Conservation (phyloP, 2,329 filamentous ascomycete genomes). For the Zelopaecilomyces penicillatus region DNA sequence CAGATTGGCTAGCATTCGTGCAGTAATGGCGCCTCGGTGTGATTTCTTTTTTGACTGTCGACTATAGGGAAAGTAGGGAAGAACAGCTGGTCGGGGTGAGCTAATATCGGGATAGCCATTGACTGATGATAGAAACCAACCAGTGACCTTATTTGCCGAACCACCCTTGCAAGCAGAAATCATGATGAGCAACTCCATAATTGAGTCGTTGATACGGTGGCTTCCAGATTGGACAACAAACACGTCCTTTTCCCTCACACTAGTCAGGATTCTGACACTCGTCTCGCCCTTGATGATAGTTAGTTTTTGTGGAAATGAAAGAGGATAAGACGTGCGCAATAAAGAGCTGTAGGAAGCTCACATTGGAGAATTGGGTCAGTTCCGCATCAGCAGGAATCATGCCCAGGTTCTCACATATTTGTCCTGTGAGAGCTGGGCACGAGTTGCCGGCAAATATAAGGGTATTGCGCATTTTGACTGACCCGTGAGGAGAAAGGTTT, state of each 20-base stretch:
- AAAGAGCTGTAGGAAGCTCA: constrained; percentile 32
- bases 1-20: constrained; percentile 92
- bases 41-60: constrained; percentile 99
- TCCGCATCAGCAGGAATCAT: constrained; percentile 57
- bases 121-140: constrained; percentile 56
- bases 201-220: constrained; percentile 91
- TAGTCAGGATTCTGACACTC: constrained; percentile 59
- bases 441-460: constrained; percentile 61
- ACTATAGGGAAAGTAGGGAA: constrained; percentile 98
- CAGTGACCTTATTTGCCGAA: constrained; percentile 92
- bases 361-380: constrained; percentile 63
- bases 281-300: constrained; percentile 51
- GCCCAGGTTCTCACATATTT: constrained; percentile 61
- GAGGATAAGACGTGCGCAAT: background rate
- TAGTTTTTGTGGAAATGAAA: constrained; percentile 12
- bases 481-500: constrained; percentile 15
- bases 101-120: background rate
- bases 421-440: constrained; percentile 53
- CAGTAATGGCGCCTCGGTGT: constrained; percentile 90
- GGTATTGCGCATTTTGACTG: constrained; percentile 51
- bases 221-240: constrained; percentile 98
- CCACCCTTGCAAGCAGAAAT: constrained; percentile 97
- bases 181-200: constrained; percentile 99
- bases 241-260: constrained; percentile 94
- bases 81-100: constrained; percentile 51